Base-by-base conservation (phyloP, 257 asterid species). In the Rubia yunnanensis region DNA sequence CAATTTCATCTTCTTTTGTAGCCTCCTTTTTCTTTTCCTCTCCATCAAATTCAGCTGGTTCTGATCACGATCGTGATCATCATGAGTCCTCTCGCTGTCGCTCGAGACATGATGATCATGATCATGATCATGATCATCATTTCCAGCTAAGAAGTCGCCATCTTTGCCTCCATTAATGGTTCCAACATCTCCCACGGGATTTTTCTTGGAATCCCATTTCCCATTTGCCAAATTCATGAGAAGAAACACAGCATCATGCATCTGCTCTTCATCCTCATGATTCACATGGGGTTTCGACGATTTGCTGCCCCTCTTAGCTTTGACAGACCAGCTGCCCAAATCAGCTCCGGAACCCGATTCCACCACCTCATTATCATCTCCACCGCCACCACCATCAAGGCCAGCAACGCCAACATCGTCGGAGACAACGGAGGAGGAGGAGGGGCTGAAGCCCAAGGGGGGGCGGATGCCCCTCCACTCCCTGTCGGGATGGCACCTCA, bases 401-500 rank as follows among this genome's bases (percentile, higher is more conserved):
- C 22, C 5, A 18, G 24, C 13, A 0, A 26, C 56, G 10, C 60
- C 67, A 56, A 71, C 80, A 18, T 17, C 77, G 11, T 73, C 74
- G 0, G 75, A 74, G 32, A 70, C 52, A 44, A 44, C 38, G 27
- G 71, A 60, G 10, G 82, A 75, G 10, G 82, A 75, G 1, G 57
- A 68, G 34, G 64, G 64, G 18, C 61, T 46, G 46, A 36, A 36
- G 10, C 44, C 44, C 8, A 4, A 26, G 31, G 64, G 85, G 1
- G 92, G 95, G 8, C 69, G 76, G 65, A 72, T 74, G 8, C 92
- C 92, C 63, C 85, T 77, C 92, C 92, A 85, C 0, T 44, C 74
- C 65, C 92, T 80, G 8, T 80, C 86, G 0, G 92, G 82, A 44
- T 85, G 92, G 20, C 78, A 81, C 67, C 87, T 75, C 92, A 85